phyloP scores from a whole-genome alignment of 169 alveolate species.

The Babesia sp. region DNA sequence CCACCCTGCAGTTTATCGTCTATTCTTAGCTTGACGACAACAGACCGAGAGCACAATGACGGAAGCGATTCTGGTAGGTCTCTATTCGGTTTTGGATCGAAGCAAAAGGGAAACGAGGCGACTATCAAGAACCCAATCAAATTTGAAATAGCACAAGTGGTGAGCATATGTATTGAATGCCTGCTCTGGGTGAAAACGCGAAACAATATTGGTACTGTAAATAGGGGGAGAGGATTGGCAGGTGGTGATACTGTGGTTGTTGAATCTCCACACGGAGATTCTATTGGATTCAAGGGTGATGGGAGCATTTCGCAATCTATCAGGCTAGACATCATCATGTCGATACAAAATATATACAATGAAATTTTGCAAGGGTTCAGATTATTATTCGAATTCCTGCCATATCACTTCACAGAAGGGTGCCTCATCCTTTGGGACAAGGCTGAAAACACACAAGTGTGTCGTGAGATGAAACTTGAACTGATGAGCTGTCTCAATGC shows the following conservation, averaged over 20 bases:
- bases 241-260: neutral
- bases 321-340: conserved; percentile 35
- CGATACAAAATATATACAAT: conserved; percentile 43
- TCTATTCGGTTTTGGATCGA: conserved; percentile 5
- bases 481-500: conserved; percentile 18
- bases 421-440: conserved; percentile 57
- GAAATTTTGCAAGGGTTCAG: conserved; percentile 40
- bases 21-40: neutral
- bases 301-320: neutral
- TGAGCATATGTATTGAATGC: conserved; percentile 45
- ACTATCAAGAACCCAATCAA: neutral
- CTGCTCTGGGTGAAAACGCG: conserved; percentile 49
- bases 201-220: neutral
- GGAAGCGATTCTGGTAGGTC: neutral
- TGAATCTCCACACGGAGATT: neutral
- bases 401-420: conserved; percentile 65
- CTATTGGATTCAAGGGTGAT: conserved; percentile 2
- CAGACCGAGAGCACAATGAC: neutral
- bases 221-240: neutral
- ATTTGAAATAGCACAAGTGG: conserved; percentile 48
- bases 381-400: conserved; percentile 41
- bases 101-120: conserved; percentile 11
- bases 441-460: neutral
- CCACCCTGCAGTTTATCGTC: conserved; percentile 16
- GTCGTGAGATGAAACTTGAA: conserved; percentile 21